Evolutionary conservation across 1,284 basidiomycete genomes (phyloP), one percentile per base, ranked within the genome.

Genomic region (Sanghuangporus baumii): DNA sequence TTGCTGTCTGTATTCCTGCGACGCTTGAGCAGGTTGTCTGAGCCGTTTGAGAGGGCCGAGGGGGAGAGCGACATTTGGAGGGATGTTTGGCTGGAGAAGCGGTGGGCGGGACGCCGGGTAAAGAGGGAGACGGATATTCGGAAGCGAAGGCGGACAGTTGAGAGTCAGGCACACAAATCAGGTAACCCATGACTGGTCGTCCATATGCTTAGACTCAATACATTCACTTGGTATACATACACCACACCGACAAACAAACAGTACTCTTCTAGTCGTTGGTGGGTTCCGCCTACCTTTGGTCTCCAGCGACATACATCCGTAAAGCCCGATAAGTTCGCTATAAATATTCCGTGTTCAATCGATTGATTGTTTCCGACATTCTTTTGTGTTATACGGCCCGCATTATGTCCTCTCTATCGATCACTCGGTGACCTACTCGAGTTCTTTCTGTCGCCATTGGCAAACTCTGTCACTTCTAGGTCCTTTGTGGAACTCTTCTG

Each of bases 1-100:
- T 54, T 54, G 31, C 52, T 65, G n/a, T 64, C 67, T 56, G 70
- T 74, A 7, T 74, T 75, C 20, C 74, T 68, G 55, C 74, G 75
- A 18, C 74, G 75, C 62, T 75, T 75, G 3, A 70, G 70, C 46
- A 74, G 74, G 0, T 70, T 57, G 26, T 76, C 73, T 23, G 74
- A 68, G 47, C 65, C 51, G 62, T 71, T 75, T 3, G 75, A 71
- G 36, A 67, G 60, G 20, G 73, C 69, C 11, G 74, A 64, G 31
- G 75, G 75, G 14, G 74, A 77, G 60, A 76, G 64, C 14, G 74
- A 77, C 75, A 77, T 76, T 51, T 12, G 7, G 47, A 51, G 7
- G 50, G 9, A 20, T 26, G 12, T 1, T 26, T 26, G 16, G 38
- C 43, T 55, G 51, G 59, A 26, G 11, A 37, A 31, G 26, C 20